Evolutionary conservation across 768 basidiomycete genomes (phyloP).

Genomic region (Lentinula sp.): DNA sequence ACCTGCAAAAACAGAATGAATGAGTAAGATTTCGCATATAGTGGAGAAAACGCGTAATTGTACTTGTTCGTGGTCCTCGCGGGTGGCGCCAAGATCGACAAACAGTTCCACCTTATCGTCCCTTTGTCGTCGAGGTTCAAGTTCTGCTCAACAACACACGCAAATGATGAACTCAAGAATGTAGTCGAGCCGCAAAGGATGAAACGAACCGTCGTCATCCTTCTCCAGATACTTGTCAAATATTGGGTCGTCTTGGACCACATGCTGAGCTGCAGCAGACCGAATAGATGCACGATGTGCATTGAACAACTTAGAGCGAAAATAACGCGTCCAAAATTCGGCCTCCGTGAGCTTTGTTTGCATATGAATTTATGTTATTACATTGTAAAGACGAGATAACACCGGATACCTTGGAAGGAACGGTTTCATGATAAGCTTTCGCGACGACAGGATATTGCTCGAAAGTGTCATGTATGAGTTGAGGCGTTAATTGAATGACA

Average conservation of each 20-base stretch:
- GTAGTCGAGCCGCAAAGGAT: background rate
- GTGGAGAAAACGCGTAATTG: background rate
- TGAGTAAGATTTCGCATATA: background rate
- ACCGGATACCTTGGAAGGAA: conserved; percentile 67
- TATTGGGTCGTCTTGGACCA: conserved; percentile 86
- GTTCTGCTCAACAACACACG: conserved; percentile 33
- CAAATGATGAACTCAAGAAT: background rate
- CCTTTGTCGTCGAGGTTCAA: conserved; percentile 71
- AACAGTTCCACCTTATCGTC: conserved; percentile 69
- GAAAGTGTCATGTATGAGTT: conserved; percentile 93
- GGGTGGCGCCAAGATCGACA: conserved; percentile 82
- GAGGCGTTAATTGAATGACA: conserved; percentile 84
- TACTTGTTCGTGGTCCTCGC: conserved; percentile 89
- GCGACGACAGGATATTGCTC: conserved; percentile 96
- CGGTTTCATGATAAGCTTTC: conserved; percentile 88
- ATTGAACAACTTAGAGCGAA: conserved; percentile 93
- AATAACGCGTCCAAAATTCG: conserved; percentile 96
- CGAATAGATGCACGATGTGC: conserved; percentile 91
- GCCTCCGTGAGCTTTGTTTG: conserved; percentile 70
- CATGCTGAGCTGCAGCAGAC: conserved; percentile 76
- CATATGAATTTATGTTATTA: background rate
- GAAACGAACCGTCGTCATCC: conserved; percentile 80
- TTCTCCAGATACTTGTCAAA: conserved; percentile 96
- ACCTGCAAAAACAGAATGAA: conserved; percentile 40
- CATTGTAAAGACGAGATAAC: conserved; percentile 6